A percentile compares a stretch with the other conserved stretches of the same genome.
Conservation (phyloP, 2,329 filamentous ascomycete genomes). For the Paracamarosporium sp. region DNA sequence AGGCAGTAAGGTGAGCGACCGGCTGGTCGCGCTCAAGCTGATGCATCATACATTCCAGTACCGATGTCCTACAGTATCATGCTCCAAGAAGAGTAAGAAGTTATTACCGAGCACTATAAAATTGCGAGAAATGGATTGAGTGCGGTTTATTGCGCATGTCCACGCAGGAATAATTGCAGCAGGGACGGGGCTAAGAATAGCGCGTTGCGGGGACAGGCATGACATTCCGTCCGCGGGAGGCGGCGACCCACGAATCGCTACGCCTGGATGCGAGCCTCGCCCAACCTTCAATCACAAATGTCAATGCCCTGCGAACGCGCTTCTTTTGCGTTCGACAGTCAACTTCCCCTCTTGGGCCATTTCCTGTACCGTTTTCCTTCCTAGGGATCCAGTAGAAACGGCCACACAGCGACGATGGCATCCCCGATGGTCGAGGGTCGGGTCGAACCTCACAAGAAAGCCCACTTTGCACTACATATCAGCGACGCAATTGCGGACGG, state of each 20-base stretch:
- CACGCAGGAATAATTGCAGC: background rate
- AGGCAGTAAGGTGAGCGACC: too few species aligned
- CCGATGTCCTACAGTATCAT: background rate
- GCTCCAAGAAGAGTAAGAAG: background rate
- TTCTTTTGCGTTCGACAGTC: background rate
- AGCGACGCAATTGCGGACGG: conserved; percentile 40
- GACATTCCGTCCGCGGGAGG: conserved; percentile 5
- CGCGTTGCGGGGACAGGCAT: background rate
- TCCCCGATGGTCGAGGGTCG: conserved; percentile 44
- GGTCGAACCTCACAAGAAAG: conserved; percentile 48
- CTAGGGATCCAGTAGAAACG: background rate
- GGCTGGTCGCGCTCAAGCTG: background rate
- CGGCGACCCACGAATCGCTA: background rate
- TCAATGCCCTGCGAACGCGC: conserved; percentile 1
- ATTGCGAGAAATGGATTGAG: background rate
- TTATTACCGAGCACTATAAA: background rate
- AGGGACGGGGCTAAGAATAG: background rate
- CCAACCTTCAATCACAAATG: background rate
- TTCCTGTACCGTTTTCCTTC: background rate
- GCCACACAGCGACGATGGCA: conserved; percentile 32
- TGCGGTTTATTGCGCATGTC: background rate
- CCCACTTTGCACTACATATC: conserved; percentile 45
- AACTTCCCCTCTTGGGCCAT: background rate
- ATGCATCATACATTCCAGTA: background rate
- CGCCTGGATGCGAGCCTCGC: background rate